These are phyloP conservation scores for Podila epigama DNA, from an alignment of 192 early-diverging fungal genomes.

Conservation along the genomic window DNA sequence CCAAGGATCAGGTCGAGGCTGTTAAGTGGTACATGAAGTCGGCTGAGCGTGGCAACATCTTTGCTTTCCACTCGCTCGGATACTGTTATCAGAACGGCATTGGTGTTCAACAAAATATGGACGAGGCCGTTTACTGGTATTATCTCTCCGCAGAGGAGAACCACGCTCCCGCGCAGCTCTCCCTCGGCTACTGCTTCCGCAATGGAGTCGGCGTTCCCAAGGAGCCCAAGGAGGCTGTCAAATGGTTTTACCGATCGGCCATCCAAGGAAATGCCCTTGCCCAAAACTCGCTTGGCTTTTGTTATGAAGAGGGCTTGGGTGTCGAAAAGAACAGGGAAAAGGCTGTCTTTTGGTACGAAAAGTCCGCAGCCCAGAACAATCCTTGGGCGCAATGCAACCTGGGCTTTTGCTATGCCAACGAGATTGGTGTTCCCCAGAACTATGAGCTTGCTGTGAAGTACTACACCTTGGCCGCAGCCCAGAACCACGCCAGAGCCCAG, in stretches of 20 bases:
- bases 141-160: slow-evolving; percentile 64
- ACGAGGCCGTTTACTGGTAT: slow-evolving; percentile 69
- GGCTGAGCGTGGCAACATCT: slow-evolving; percentile 63
- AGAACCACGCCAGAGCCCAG: slow-evolving; percentile 72
- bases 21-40: slow-evolving; percentile 65
- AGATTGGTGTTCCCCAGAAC: slow-evolving; percentile 65
- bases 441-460: slow-evolving; percentile 73
- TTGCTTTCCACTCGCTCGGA: slow-evolving; percentile 64
- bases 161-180: slow-evolving; percentile 69
- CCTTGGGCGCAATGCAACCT: slow-evolving; percentile 82
- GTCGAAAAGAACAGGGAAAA: slow-evolving; percentile 55
- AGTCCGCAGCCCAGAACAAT: slow-evolving; percentile 69
- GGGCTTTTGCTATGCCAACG: slow-evolving; percentile 75
- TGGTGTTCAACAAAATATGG: slow-evolving; percentile 57
- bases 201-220: slow-evolving; percentile 69
- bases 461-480: slow-evolving; percentile 66
- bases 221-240: slow-evolving; percentile 68
- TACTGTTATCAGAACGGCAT: slow-evolving; percentile 73
- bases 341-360: slow-evolving; percentile 64
- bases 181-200: slow-evolving; percentile 68
- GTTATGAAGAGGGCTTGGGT: slow-evolving; percentile 79
- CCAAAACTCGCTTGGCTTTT: slow-evolving; percentile 77
- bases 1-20: slow-evolving; percentile 56
- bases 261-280: slow-evolving; percentile 72
- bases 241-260: slow-evolving; percentile 69